Percentiles rank a stretch among this genome's conserved stretches.
Conservation (phyloP, 2,329 filamentous ascomycete species). For the Capronia americana region DNA sequence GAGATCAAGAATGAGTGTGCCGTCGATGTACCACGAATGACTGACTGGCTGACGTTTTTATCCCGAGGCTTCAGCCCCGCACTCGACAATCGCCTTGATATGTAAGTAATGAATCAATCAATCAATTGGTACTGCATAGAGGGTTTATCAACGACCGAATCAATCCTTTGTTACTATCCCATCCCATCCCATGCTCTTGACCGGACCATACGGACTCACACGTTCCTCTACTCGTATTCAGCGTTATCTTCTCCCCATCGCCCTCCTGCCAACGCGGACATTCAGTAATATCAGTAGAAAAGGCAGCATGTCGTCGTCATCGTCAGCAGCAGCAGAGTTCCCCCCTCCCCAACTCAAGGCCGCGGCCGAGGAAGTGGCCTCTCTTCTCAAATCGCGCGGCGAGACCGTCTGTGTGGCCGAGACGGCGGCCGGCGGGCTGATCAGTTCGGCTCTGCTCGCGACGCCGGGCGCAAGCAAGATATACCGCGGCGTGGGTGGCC, state of each 20-base stretch:
- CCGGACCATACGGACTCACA: not conserved
- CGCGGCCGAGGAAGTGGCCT: constrained; percentile 31
- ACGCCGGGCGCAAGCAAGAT: constrained; percentile 63
- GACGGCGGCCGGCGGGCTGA: constrained; percentile 68
- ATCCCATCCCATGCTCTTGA: not conserved
- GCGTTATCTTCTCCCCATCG: not conserved
- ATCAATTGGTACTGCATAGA: too few species aligned
- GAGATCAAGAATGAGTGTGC: not conserved
- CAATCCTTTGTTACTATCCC: not conserved
- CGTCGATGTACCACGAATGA: not conserved
- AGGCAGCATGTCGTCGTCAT: not conserved
- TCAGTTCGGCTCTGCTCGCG: constrained; percentile 65
- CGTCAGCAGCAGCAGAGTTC: constrained; percentile 19
- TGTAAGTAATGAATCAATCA: not conserved
- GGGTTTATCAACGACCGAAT: not conserved
- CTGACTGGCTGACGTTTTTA: not conserved
- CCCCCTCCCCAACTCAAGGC: constrained; percentile 24
- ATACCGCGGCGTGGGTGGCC: constrained; percentile 47
- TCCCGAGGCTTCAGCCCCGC: not conserved
- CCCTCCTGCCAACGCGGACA: too few species aligned
- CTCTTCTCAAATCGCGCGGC: constrained; percentile 53
- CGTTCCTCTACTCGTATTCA: not conserved
- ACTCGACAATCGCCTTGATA: not conserved
- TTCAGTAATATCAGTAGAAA: not conserved
- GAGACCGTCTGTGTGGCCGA: constrained; percentile 68